Evolutionary conservation across 208 protist genomes (phyloP).

Genomic region (Acanthamoeba castellanii): DNA sequence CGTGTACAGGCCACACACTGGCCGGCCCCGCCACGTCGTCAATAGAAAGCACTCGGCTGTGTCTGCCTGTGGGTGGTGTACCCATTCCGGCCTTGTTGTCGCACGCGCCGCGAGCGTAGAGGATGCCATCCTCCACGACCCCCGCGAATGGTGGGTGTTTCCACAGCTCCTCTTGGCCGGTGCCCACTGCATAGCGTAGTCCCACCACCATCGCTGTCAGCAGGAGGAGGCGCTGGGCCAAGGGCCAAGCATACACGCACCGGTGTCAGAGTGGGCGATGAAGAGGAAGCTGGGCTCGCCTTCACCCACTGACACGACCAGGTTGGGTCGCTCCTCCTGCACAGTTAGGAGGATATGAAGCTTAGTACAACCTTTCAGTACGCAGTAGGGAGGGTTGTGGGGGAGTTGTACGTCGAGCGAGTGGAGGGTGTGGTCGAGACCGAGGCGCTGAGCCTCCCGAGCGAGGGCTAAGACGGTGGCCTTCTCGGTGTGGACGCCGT

Average conservation of each 20-base stretch:
- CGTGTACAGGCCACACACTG: slow-evolving; percentile 52
- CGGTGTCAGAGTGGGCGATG: slow-evolving; percentile 46
- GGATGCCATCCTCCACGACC: slow-evolving; percentile 34
- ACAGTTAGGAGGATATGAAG: neutral
- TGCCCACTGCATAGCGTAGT: neutral
- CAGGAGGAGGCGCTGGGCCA: neutral
- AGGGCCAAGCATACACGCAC: neutral
- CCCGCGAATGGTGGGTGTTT: neutral
- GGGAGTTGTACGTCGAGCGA: neutral
- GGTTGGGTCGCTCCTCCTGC: slow-evolving; percentile 30
- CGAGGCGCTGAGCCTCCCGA: neutral
- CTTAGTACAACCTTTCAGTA: neutral
- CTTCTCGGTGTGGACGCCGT: slow-evolving; percentile 32
- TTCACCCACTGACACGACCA: neutral
- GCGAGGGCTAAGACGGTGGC: neutral
- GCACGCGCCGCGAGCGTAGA: slow-evolving; percentile 34
- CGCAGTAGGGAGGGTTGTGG: neutral
- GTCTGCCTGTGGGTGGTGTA: neutral
- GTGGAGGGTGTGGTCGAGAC: neutral
- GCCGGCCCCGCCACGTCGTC: neutral
- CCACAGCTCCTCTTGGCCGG: slow-evolving; percentile 38
- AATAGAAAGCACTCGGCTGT: neutral
- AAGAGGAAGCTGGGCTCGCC: slow-evolving; percentile 34
- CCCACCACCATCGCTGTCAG: too few relatives aligned
- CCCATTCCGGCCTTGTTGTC: slow-evolving; percentile 58